A percentile compares a stretch with the other conserved stretches of the same genome.
phyloP scores from a whole-genome alignment of 768 basidiomycete genomes.

The Mycena galericulata region DNA sequence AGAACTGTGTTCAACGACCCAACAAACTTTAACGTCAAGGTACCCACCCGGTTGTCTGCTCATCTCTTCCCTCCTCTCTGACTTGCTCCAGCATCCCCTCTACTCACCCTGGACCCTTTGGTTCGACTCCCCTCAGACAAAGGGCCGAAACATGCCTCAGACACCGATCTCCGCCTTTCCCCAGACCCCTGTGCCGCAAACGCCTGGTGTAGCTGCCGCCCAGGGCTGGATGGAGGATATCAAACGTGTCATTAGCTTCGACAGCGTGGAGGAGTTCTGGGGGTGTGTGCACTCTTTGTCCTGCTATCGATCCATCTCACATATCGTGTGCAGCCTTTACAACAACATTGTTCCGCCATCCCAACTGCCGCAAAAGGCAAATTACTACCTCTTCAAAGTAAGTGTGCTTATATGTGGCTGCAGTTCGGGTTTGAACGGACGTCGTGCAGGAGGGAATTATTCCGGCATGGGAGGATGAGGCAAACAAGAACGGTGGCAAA shows the following conservation, averaged over 20 bases:
- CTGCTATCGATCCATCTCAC: slow-evolving; percentile 17
- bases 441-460: slow-evolving; percentile 87
- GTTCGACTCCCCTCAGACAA: slow-evolving; percentile 96
- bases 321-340: slow-evolving; percentile 70
- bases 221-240: slow-evolving; percentile 99
- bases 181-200: slow-evolving; percentile 78
- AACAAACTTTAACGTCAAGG: slow-evolving; percentile 96
- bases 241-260: slow-evolving; percentile 94
- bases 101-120: slow-evolving; percentile 97
- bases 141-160: slow-evolving; percentile 89
- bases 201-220: slow-evolving; percentile 79
- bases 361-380: slow-evolving; percentile 93
- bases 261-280: slow-evolving; percentile 99
- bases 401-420: slow-evolving; percentile 35
- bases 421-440: slow-evolving; percentile 20
- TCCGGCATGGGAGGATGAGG: slow-evolving; percentile 97
- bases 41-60: slow-evolving; percentile 43
- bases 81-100: slow-evolving; percentile 81
- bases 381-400: slow-evolving; percentile 99
- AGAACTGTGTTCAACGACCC: slow-evolving; percentile 95
- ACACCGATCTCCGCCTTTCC: slow-evolving; percentile 84
- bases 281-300: slow-evolving; percentile 67
- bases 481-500: slow-evolving; percentile 97
- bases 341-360: slow-evolving; percentile 98
- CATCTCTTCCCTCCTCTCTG: background rate